These are phyloP conservation scores for Mycosarcoma maydis DNA, from an alignment of 1,284 basidiomycete genomes.

Conservation along the genomic window DNA sequence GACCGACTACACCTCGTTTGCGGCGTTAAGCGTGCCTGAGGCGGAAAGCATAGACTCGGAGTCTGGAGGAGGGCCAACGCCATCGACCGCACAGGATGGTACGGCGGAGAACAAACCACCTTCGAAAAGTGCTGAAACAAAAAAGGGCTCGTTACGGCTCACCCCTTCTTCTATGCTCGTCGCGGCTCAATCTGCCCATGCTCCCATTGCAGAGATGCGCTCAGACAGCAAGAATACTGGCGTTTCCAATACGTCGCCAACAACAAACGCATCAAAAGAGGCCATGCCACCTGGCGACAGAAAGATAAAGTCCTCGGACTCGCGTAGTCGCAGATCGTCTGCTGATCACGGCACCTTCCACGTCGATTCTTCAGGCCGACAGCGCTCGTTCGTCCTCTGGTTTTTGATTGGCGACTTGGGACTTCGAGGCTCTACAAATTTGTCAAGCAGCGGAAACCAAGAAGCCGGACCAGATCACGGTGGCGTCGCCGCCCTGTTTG, in stretches of 20 bases:
- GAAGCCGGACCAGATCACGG: slow-evolving; percentile 22
- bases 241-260: background rate
- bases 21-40: slow-evolving; percentile 12
- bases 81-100: background rate
- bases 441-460: background rate
- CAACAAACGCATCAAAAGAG: background rate
- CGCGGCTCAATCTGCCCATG: slow-evolving; percentile 3
- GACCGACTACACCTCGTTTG: slow-evolving; percentile 20
- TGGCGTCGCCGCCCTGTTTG: slow-evolving; percentile 17
- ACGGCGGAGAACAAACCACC: background rate
- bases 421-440: slow-evolving; percentile 18
- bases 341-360: slow-evolving; percentile 12
- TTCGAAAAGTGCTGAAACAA: background rate
- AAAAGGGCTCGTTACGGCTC: slow-evolving; percentile 13
- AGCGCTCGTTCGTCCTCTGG: slow-evolving; percentile 54
- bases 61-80: background rate
- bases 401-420: slow-evolving; percentile 56
- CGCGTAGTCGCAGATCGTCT: slow-evolving; percentile 3
- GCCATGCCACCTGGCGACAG: background rate
- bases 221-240: background rate
- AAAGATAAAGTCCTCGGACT: background rate
- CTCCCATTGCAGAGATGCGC: background rate
- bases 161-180: slow-evolving; percentile 37
- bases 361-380: slow-evolving; percentile 30
- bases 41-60: background rate